phyloP scores from a whole-genome alignment of 169 alveolate genomes.

The Plasmodium ovale region DNA sequence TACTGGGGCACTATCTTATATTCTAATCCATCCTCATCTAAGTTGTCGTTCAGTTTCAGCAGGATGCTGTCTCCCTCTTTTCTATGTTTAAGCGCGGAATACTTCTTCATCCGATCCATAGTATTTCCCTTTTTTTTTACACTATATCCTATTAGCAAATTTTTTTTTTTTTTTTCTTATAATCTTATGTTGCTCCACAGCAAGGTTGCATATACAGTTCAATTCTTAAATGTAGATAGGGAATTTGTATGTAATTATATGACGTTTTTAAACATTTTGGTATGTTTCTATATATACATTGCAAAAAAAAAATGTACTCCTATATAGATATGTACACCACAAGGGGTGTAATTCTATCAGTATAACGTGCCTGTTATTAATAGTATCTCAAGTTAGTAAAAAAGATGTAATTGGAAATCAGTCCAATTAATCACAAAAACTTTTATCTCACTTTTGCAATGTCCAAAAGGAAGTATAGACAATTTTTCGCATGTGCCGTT shows the following conservation, averaged over 20 bases:
- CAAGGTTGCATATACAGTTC: too few species aligned
- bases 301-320: neutral
- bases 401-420: too few species aligned
- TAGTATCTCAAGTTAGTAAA: neutral
- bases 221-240: too few species aligned
- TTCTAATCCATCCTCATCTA: neutral
- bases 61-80: neutral
- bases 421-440: too few species aligned
- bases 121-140: neutral
- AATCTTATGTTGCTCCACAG: too few species aligned
- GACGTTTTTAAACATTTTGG: too few species aligned
- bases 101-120: conserved; percentile 10
- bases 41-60: conserved; percentile 12
- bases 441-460: too few species aligned
- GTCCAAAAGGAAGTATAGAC: too few species aligned
- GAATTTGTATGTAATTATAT: too few species aligned
- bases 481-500: too few species aligned
- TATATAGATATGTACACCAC: neutral
- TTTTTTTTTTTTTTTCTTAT: neutral
- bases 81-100: neutral
- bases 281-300: neutral
- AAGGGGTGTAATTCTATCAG: neutral
- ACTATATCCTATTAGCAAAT: neutral
- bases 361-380: neutral
- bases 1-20: conserved; percentile 22